Conservation (phyloP, 345 rosid genomes). For the Turritis glabra region DNA sequence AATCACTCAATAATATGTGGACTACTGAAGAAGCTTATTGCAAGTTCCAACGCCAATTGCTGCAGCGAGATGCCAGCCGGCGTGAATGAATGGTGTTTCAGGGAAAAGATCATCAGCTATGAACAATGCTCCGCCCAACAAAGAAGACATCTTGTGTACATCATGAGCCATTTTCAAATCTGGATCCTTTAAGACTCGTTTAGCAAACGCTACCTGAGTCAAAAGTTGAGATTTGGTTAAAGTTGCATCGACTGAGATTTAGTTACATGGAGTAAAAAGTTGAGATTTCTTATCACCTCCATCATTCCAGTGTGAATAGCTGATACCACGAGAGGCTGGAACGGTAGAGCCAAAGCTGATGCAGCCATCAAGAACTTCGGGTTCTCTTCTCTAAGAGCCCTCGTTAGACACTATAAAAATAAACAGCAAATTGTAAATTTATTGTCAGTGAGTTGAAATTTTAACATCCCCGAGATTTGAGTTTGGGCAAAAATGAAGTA, state of each 20-base stretch:
- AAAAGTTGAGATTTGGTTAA: conserved; percentile 15
- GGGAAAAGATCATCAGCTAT: conserved; percentile 88
- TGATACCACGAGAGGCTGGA: conserved; percentile 94
- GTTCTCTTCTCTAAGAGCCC: conserved; percentile 84
- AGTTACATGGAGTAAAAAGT: not conserved
- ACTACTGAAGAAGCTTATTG: conserved; percentile 85
- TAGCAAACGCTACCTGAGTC: conserved; percentile 76
- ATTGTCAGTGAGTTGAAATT: not conserved
- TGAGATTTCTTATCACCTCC: conserved; percentile 58
- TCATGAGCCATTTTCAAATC: conserved; percentile 69
- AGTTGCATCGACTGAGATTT: not conserved
- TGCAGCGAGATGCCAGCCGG: conserved; percentile 98
- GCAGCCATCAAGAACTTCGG: conserved; percentile 94
- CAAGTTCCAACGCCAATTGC: conserved; percentile 92
- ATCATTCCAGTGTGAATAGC: conserved; percentile 92
- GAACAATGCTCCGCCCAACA: conserved; percentile 85
- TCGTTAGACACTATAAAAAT: conserved; percentile 66
- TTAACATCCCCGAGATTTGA: not conserved
- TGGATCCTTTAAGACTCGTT: conserved; percentile 78
- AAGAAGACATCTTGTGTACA: conserved; percentile 67
- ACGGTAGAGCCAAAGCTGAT: conserved; percentile 65
- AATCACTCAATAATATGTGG: conserved; percentile 19
- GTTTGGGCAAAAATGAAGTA: not conserved
- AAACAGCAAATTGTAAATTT: not conserved
- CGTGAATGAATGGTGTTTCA: conserved; percentile 78